A percentile compares a stretch with the other conserved stretches of the same genome.
Evolutionary conservation across 345 rosid genomes (phyloP).

Genomic region (Firmiana major): DNA sequence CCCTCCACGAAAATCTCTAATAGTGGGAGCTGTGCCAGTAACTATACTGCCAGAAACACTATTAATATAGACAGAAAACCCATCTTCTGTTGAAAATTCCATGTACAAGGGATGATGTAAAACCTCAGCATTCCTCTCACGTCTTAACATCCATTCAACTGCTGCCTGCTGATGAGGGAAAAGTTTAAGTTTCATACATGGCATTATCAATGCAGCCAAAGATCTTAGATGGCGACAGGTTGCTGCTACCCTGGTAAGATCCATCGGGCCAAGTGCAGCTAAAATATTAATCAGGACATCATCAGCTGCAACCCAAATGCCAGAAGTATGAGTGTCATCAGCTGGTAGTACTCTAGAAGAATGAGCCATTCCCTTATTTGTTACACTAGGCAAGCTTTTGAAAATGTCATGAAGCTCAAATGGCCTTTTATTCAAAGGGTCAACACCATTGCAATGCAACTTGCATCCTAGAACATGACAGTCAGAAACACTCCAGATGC

Average conservation of each 20-base stretch:
- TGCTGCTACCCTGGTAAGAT: slow-evolving; percentile 64
- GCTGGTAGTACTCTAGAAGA: slow-evolving; percentile 48
- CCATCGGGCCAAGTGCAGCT: slow-evolving; percentile 47
- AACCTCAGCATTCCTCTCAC: slow-evolving; percentile 60
- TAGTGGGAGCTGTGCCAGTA: slow-evolving; percentile 56
- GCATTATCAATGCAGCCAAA: slow-evolving; percentile 63
- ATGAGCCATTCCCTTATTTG: slow-evolving; percentile 28
- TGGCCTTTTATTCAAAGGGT: slow-evolving; percentile 50
- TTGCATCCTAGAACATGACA: slow-evolving; percentile 86
- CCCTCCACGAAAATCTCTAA: slow-evolving; percentile 86
- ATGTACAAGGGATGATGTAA: slow-evolving; percentile 69
- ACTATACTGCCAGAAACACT: slow-evolving; percentile 67
- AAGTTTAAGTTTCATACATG: slow-evolving; percentile 83
- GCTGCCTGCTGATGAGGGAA: slow-evolving; percentile 95
- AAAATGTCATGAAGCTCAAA: slow-evolving; percentile 85
- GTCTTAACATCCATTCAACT: slow-evolving; percentile 90
- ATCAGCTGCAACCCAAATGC: slow-evolving; percentile 71
- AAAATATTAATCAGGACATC: slow-evolving; percentile 62
- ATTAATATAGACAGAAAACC: slow-evolving; percentile 58
- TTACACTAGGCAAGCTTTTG: slow-evolving; percentile 61
- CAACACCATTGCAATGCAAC: slow-evolving; percentile 40
- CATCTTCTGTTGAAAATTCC: slow-evolving; percentile 65
- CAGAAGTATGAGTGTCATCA: slow-evolving; percentile 33
- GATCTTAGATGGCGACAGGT: slow-evolving; percentile 73
- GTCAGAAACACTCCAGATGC: slow-evolving; percentile 59